phyloP scores from a whole-genome alignment of 192 early-diverging fungal genomes.

The Phlyctochytrium planicorne region DNA sequence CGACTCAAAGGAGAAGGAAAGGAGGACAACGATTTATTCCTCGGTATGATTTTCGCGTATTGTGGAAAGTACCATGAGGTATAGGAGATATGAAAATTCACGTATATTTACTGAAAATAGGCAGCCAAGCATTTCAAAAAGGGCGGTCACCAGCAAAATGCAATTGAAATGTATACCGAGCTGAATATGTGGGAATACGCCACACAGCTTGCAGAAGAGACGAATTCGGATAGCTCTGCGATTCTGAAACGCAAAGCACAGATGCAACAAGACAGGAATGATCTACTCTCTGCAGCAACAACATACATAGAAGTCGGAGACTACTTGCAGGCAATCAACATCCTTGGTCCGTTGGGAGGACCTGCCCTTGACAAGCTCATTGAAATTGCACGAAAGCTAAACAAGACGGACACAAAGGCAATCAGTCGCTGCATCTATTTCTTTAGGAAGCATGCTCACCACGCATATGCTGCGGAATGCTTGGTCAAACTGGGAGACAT shows the following conservation, averaged over 20 bases:
- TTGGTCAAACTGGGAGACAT: conserved; percentile 55
- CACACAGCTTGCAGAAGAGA: conserved; percentile 50
- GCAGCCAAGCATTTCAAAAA: conserved; percentile 48
- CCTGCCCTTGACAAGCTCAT: conserved; percentile 49
- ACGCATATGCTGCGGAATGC: conserved; percentile 49
- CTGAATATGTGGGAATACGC: conserved; percentile 62
- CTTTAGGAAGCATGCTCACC: conserved; percentile 45
- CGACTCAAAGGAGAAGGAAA: conserved; percentile 41
- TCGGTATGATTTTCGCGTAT: conserved; percentile 50
- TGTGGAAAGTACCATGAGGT: conserved; percentile 54
- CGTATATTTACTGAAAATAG: conserved; percentile 22
- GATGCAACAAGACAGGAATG: conserved; percentile 54
- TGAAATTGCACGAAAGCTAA: conserved; percentile 45
- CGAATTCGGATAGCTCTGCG: conserved; percentile 34
- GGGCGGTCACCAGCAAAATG: conserved; percentile 46
- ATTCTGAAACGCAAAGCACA: conserved; percentile 59
- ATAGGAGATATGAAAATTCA: conserved; percentile 9
- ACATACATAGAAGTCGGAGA: conserved; percentile 63
- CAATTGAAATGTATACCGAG: conserved; percentile 61
- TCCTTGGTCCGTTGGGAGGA: conserved; percentile 47
- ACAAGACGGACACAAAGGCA: conserved; percentile 39
- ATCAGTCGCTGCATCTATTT: conserved; percentile 47
- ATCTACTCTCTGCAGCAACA: conserved; percentile 53
- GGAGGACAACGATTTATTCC: conserved; percentile 34
- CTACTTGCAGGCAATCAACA: conserved; percentile 52